Evolutionary conservation across 2,329 filamentous ascomycete species (phyloP).

Genomic region (Elsinoe arachidis): DNA sequence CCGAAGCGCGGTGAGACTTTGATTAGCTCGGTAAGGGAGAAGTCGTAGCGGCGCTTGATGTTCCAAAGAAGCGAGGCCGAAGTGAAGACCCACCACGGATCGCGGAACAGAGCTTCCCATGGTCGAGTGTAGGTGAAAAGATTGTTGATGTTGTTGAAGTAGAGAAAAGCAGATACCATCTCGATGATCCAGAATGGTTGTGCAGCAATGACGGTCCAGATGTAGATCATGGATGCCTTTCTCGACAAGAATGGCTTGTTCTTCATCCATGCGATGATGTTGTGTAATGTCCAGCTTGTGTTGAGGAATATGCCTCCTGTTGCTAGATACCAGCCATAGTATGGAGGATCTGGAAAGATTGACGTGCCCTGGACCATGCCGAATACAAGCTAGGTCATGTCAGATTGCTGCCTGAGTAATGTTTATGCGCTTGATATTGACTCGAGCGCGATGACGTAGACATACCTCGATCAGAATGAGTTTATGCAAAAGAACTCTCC

Average conservation of each 20-base stretch:
- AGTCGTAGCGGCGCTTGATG: slow-evolving; percentile 54
- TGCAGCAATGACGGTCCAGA: slow-evolving; percentile 48
- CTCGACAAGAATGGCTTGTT: slow-evolving; percentile 49
- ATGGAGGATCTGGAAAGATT: slow-evolving; percentile 32
- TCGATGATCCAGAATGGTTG: slow-evolving; percentile 58
- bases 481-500: slow-evolving; percentile 40
- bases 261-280: slow-evolving; percentile 60
- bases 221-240: slow-evolving; percentile 46
- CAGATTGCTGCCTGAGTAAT: not conserved
- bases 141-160: slow-evolving; percentile 37
- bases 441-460: slow-evolving; percentile 28
- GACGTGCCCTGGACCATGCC: slow-evolving; percentile 47
- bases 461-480: slow-evolving; percentile 42
- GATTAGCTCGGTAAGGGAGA: slow-evolving; percentile 49
- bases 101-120: slow-evolving; percentile 52
- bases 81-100: slow-evolving; percentile 62
- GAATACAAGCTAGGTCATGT: slow-evolving; percentile 41
- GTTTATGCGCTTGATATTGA: not conserved
- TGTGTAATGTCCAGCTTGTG: slow-evolving; percentile 56
- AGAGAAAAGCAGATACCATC: slow-evolving; percentile 57
- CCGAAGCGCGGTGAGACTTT: slow-evolving; percentile 56
- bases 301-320: slow-evolving; percentile 53
- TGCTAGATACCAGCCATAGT: slow-evolving; percentile 57
- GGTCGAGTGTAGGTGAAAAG: slow-evolving; percentile 37
- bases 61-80: slow-evolving; percentile 52